Conservation (phyloP, 2,329 filamentous ascomycete genomes). For the Cytospora piceae region DNA sequence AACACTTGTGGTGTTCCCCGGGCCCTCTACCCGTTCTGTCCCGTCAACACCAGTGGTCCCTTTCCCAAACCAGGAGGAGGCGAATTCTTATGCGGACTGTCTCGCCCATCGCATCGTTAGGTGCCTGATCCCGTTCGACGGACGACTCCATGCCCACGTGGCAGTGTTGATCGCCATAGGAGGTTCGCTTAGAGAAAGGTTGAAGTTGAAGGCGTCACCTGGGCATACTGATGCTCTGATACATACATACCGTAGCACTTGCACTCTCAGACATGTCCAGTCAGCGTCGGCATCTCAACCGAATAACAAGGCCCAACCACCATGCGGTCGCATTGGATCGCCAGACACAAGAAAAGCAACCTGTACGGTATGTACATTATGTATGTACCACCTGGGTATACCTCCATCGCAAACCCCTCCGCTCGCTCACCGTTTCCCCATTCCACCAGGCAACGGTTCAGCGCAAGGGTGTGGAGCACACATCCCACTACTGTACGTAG, state of each 20-base stretch:
- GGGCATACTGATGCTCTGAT: neutral
- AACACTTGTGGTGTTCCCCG: neutral
- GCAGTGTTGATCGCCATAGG: slow-evolving; percentile 14
- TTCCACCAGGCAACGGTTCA: slow-evolving; percentile 1
- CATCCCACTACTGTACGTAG: slow-evolving; percentile 16
- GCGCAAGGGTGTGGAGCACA: slow-evolving; percentile 17
- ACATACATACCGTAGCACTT: slow-evolving; percentile 4
- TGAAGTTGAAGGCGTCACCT: neutral
- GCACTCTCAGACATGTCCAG: slow-evolving; percentile 17
- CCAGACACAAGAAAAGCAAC: slow-evolving; percentile 4
- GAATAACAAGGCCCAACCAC: slow-evolving; percentile 17
- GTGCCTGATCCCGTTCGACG: slow-evolving; percentile 1
- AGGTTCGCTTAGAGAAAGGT: neutral
- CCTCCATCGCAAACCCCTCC: neutral
- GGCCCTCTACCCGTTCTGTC: neutral
- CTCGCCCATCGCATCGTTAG: slow-evolving; percentile 5
- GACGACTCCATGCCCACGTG: slow-evolving; percentile 5
- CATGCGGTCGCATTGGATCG: slow-evolving; percentile 16
- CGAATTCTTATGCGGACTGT: slow-evolving; percentile 4
- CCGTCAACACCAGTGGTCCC: no score
- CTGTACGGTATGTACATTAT: neutral
- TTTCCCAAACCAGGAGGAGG: slow-evolving; percentile 5
- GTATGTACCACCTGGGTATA: slow-evolving; percentile 3
- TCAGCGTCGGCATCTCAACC: slow-evolving; percentile 19
- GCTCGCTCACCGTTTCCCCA: slow-evolving; percentile 23